Evolutionary conservation across 768 basidiomycete genomes (phyloP), one percentile per base, ranked within the genome.

Genomic region (Trametes maxima): DNA sequence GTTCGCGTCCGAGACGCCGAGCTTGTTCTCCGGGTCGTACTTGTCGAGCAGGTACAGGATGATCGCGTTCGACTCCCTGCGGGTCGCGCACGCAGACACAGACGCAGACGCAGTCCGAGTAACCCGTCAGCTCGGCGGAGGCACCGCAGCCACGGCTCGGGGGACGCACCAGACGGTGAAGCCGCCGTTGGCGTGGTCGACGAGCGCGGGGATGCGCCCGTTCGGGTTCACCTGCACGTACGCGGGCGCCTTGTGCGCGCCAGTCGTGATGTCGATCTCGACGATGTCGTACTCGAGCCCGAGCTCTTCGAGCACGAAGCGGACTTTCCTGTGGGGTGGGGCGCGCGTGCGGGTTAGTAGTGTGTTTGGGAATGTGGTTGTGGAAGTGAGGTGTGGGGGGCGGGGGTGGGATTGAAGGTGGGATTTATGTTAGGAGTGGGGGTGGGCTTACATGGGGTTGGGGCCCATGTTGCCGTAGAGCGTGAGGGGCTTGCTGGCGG

Each of bases 171-270:
- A 72, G 19, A 72, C 57, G 16, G 64, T 57, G 52, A 74, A 72
- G 57, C 69, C 71, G 28, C 56, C 54, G 56, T 68, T 67, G n/a
- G 64, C 51, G 50, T 68, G 65, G 59, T 75, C 72, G 16, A 69
- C 60, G 37, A 74, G 49, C 14, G 72, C 70, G 4, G 74, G 74
- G 51, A 75, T 74, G 19, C 74, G 69, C 6, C 74, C 72, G 57
- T 70, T 70, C 22, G 68, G 68, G 60, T 72, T 71, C 53, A 61
- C 53, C 67, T 67, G 63, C 11, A 51, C 35, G 56, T 62, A 56
- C 49, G 59, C 58, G 4, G 79, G 68, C 0, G 68, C 4, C 69
- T 84, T 87, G 33, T 85, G 82, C 65, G 80, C 77, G 11, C 62
- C 64, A 48, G 78, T 78, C 45, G 44, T 2, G 64, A 72, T 68